phyloP scores from a whole-genome alignment of 176 grass and related monocot genomes.

The Carex scoparia region DNA sequence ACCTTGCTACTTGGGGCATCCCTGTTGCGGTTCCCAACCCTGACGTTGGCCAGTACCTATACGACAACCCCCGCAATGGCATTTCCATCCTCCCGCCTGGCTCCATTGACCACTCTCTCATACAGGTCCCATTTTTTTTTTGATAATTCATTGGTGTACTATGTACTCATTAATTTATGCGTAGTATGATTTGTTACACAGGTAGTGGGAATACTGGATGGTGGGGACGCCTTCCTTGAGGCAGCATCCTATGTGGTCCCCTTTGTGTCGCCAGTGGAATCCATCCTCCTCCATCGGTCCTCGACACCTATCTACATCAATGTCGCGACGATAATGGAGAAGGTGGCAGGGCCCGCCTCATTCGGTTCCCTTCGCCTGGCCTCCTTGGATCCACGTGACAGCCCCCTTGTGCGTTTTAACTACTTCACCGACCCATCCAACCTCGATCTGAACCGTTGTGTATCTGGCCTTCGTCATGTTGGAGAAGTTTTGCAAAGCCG shows the following conservation, averaged over 20 bases:
- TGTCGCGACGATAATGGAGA: conserved; percentile 65
- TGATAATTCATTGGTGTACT: background rate
- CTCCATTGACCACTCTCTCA: conserved; percentile 71
- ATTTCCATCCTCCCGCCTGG: conserved; percentile 69
- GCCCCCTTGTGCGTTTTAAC: conserved; percentile 61
- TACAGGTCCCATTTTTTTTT: conserved; percentile 32
- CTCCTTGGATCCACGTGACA: conserved; percentile 50
- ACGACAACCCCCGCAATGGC: conserved; percentile 83
- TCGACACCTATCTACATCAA: conserved; percentile 54
- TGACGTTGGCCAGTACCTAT: conserved; percentile 58
- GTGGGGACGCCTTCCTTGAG: conserved; percentile 55
- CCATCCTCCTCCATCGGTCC: conserved; percentile 24
- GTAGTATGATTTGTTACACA: background rate
- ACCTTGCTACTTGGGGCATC: conserved; percentile 60
- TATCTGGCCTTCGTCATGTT: conserved; percentile 50
- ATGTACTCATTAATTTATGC: background rate
- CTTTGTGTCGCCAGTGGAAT: conserved; percentile 31
- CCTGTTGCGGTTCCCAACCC: conserved; percentile 46
- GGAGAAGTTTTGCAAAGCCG: conserved; percentile 49
- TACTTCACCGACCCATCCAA: conserved; percentile 58
- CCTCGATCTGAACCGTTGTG: conserved; percentile 49
- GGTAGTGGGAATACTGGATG: conserved; percentile 72
- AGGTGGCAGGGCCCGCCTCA: conserved; percentile 59
- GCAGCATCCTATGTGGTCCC: conserved; percentile 71
- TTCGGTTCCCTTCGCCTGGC: conserved; percentile 62